Evolutionary conservation across 2,329 filamentous ascomycete genomes (phyloP), one percentile per base, ranked within the genome.

Genomic region (Ceratocystis variospora): DNA sequence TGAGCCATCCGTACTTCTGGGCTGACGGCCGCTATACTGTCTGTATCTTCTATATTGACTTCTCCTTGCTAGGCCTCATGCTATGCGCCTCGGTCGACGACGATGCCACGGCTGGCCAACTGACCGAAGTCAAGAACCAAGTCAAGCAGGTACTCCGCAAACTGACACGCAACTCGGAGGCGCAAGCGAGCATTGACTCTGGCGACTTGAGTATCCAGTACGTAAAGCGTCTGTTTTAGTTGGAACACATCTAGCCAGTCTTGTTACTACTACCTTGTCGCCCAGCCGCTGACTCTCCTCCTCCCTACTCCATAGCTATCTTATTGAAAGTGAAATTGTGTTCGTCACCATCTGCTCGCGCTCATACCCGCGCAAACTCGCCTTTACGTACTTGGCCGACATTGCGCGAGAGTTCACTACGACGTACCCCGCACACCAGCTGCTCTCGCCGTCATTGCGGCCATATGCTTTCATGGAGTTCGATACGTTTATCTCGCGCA

Each of bases 381-480:
- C 95, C 73, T 96, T 99, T 77, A 96, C 93, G 69, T 99, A 97
- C 82, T 90, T 99, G 68, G 86, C 90, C 72, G 94, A 99, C 79
- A 83, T 99, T 65, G 84, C 89, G 68, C 83, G 85, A 75, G 94
- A 99, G 79, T 99, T 99, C 81, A 86, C 86, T 69, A 92, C 86
- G 70, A 91, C 87, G 67, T 95, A 99, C 80, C 83, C 86, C 61
- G 74, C 83, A 19, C 74, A 81, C 66, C 88, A 94, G 77, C 87
- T 96, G 71, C 84, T 88, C 73, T 85, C 83, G 53, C 84, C 89
- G 0, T 79, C 81, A 44, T 83, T 95, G 70, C 89, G 93, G 28
- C 93, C 94, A 5, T 99, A 97, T 77, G 92, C 91, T 68, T 97
- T 96, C 75, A 92, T 96, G 80, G 91, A 96, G 75, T 99, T 99